A percentile compares a stretch with the other conserved stretches of the same genome.
phyloP scores from a whole-genome alignment of 306 rosid species.

The Malus orientalis region DNA sequence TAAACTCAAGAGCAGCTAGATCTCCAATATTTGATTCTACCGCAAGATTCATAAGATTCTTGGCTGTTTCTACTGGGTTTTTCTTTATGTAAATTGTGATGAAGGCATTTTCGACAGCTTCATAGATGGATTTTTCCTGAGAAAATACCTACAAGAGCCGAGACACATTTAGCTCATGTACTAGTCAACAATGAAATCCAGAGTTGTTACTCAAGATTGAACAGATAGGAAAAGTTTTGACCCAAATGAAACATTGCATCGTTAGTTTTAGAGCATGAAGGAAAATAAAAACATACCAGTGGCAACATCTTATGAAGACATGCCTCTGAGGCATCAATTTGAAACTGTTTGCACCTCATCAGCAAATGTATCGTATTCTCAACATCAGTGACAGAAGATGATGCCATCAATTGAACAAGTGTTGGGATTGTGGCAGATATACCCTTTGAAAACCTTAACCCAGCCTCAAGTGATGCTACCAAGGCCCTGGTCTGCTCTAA shows the following conservation, averaged over 20 bases:
- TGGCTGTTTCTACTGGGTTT: slow-evolving; percentile 72
- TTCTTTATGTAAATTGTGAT: slow-evolving; percentile 70
- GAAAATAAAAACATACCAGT: slow-evolving; percentile 39
- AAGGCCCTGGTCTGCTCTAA: slow-evolving; percentile 93
- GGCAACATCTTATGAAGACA: slow-evolving; percentile 94
- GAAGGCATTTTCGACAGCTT: slow-evolving; percentile 94
- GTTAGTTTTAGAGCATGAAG: not conserved
- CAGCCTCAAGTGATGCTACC: slow-evolving; percentile 96
- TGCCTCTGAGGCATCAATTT: slow-evolving; percentile 87
- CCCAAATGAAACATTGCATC: not conserved
- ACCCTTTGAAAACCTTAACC: slow-evolving; percentile 77
- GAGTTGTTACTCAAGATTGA: not conserved
- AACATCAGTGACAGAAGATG: slow-evolving; percentile 84
- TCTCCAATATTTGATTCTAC: slow-evolving; percentile 86
- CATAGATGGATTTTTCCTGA: slow-evolving; percentile 88
- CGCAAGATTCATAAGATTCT: slow-evolving; percentile 68
- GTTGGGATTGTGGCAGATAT: slow-evolving; percentile 69
- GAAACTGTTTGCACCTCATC: slow-evolving; percentile 96
- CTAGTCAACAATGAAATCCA: not conserved
- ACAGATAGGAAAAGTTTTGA: not conserved
- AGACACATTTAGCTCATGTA: slow-evolving; percentile 14
- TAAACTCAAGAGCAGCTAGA: slow-evolving; percentile 86
- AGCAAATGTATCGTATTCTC: slow-evolving; percentile 84
- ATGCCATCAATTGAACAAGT: slow-evolving; percentile 91
- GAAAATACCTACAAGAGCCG: slow-evolving; percentile 64